A percentile compares a stretch with the other conserved stretches of the same genome.
These are phyloP conservation scores for Schizonepeta tenuifolia DNA, from an alignment of 257 asterid species.

Conservation along the genomic window DNA sequence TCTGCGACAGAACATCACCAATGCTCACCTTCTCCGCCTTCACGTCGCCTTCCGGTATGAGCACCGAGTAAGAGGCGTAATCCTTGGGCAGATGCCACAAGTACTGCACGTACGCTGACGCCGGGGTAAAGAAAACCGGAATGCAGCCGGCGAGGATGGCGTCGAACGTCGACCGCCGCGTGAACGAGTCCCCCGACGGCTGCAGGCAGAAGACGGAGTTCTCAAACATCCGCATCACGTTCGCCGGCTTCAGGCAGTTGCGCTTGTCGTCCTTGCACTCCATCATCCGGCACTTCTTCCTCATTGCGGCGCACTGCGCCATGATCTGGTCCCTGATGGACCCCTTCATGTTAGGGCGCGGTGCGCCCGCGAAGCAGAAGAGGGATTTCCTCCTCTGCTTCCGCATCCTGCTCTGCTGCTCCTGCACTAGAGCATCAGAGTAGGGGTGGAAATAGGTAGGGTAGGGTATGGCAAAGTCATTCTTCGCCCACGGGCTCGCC, in stretches of 20 bases:
- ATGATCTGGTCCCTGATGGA: constrained; percentile 74
- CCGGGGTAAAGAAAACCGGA: constrained; percentile 84
- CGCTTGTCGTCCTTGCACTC: constrained; percentile 56
- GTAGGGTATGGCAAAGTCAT: constrained; percentile 83
- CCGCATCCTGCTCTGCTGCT: constrained; percentile 67
- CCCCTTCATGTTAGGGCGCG: constrained; percentile 59
- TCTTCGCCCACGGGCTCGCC: constrained; percentile 81
- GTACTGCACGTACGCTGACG: constrained; percentile 80
- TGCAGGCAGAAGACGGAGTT: constrained; percentile 74
- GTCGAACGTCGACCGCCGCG: constrained; percentile 78
- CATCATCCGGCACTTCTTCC: constrained; percentile 48
- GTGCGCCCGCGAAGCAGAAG: constrained; percentile 75
- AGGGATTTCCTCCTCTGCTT: constrained; percentile 47
- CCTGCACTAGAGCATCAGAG: constrained; percentile 44
- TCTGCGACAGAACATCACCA: constrained; percentile 49
- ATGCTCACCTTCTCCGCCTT: constrained; percentile 56
- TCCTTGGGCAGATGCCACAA: constrained; percentile 78
- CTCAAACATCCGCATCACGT: constrained; percentile 68
- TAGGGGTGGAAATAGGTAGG: constrained; percentile 93
- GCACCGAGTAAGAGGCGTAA: constrained; percentile 57
- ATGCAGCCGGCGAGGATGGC: constrained; percentile 85
- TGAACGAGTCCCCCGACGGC: constrained; percentile 87
- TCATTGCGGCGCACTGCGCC: constrained; percentile 56
- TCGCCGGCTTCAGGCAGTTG: constrained; percentile 64
- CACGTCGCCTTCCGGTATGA: constrained; percentile 69